Evolutionary conservation across 257 asterid genomes (phyloP), one percentile per base, ranked within the genome.

Genomic region (Orobanche coerulescens): DNA sequence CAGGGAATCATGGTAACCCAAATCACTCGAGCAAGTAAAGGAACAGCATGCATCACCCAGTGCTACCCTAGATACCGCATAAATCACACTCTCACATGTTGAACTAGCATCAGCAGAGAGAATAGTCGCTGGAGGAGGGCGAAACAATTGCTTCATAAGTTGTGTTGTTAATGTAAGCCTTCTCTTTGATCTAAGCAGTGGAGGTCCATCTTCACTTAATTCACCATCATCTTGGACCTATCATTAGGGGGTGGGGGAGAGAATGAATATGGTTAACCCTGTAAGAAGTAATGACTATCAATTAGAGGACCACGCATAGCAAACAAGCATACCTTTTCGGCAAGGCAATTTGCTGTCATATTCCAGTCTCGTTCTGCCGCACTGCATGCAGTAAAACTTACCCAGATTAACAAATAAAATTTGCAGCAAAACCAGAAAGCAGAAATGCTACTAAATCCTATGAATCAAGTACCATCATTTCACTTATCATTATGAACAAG

Each of bases 111-210:
- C 86, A 25, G 73, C 64, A 40, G 82, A 85, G 46, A 85, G 82
- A 69, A 91, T 60, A 54, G 71, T 70, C 44, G 75, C 73, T 16
- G 83, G 83, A 14, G 88, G 81, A 66, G 92, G 87, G 60, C 58
- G 67, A 80, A 90, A 49, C 51, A 90, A 66, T 64, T 87, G 92
- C 81, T 90, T 95, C 93, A 83, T 84, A 67, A 90, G 97, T 62
- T 81, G 95, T 23, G 90, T 78, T 34, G 95, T 73, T 78, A 82
- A 68, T 44, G 73, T 52, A 76, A 90, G 85, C 80, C 97, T 81
- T 81, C 85, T 81, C 74, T 73, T 84, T 62, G 88, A 79, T 75
- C 72, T 79, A 67, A 70, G 71, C 70, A 66, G 28, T 39, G 68
- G 81, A 40, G 71, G 71, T 62, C 79, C 88, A 70, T 78, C 89